Evolutionary conservation across 352 stramenopile genomes (phyloP), one percentile per base, ranked within the genome.

Genomic region (Plasmopara viticola): DNA sequence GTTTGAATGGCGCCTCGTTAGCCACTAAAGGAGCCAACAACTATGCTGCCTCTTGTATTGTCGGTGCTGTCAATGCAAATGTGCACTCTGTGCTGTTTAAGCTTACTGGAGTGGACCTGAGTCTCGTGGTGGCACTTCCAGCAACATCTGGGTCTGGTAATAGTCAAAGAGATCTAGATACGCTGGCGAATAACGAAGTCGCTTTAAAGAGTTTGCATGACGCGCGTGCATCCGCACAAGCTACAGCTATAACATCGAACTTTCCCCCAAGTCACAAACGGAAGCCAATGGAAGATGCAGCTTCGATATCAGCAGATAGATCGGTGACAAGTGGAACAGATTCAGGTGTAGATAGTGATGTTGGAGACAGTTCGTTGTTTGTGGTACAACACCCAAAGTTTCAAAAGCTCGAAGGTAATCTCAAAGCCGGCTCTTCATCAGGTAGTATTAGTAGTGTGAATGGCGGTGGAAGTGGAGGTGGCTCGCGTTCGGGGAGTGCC

Each of bases 41-140:
- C 45, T 91, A 86, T 52, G 81, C 81, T 0, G 81, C 79, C 8
- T 84, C 69, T 14, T 91, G 81, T 51, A 80, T 91, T 33, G 59
- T 84, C n/a, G 70, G 72, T 14, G 76, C 81, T 15, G 77, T 91
- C 37, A 78, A 85, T 51, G 68, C 70, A 31, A 91, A 91, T 53
- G 53, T 57, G 25, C 66, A 77, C 57, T 83, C 78, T 20, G 64
- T 73, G 54, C 57, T 91, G 34, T 74, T 84, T 51, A 91, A 91
- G 63, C 64, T 91, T n/a, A 85, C 81, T 12, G 81, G 81, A 30
- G 77, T 90, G 13, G 80, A 90, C 46, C 59, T 90, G 12, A 66
- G 65, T 56, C 61, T 85, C 13, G 64, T 84, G 10, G 60, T 80
- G 31, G 43, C 55, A 9, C 48, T 71, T 10, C 66, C 73, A 33